A percentile compares a stretch with the other conserved stretches of the same genome.
These are phyloP conservation scores for Pyrus hybrid DNA, from an alignment of 331 rosid species.

Conservation along the genomic window DNA sequence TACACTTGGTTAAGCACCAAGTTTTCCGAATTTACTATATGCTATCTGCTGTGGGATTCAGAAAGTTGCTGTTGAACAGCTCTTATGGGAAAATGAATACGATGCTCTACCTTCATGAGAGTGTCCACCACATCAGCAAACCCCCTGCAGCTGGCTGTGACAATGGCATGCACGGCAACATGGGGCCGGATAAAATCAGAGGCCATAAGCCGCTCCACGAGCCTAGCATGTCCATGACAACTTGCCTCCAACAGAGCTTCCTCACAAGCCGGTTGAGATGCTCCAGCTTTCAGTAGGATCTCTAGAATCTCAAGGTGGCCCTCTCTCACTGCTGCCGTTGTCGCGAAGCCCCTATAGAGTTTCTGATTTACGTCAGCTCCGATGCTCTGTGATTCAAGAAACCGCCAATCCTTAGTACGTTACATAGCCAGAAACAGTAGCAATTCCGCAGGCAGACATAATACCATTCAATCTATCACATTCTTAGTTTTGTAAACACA, in stretches of 20 bases:
- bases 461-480: neutral
- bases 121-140: slow-evolving; percentile 56
- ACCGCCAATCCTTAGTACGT: slow-evolving; percentile 3
- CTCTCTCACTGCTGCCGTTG: slow-evolving; percentile 91
- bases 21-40: neutral
- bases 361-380: slow-evolving; percentile 96
- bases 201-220: slow-evolving; percentile 68
- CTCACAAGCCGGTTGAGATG: slow-evolving; percentile 93
- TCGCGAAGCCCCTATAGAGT: slow-evolving; percentile 82
- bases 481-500: neutral
- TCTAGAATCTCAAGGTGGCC: slow-evolving; percentile 71
- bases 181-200: slow-evolving; percentile 80
- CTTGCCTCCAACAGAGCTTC: slow-evolving; percentile 92
- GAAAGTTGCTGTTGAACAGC: neutral
- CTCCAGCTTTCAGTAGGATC: slow-evolving; percentile 79
- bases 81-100: neutral
- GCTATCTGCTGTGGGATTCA: neutral
- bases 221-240: slow-evolving; percentile 67
- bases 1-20: no score
- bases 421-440: slow-evolving; percentile 2
- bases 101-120: slow-evolving; percentile 56
- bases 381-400: slow-evolving; percentile 35
- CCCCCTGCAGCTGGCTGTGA: slow-evolving; percentile 84
- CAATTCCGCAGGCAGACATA: neutral
- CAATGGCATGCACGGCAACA: slow-evolving; percentile 73